Evolutionary conservation across 352 stramenopile species (phyloP).

Genomic region (Phytophthora europaea): DNA sequence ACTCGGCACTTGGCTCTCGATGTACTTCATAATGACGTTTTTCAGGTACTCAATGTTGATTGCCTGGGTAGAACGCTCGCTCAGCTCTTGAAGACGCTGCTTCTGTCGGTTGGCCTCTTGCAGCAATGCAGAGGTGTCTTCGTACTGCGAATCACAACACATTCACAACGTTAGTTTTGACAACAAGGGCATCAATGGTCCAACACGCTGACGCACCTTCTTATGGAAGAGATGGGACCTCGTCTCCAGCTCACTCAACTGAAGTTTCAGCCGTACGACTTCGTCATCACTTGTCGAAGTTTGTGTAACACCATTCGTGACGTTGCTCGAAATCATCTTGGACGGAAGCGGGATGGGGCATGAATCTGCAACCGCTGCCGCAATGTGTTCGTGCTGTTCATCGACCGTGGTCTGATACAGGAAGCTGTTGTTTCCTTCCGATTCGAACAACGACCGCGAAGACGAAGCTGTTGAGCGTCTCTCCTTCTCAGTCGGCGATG

Average conservation of each 20-base stretch:
- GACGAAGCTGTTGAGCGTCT: constrained; percentile 52
- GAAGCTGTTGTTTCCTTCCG: constrained; percentile 47
- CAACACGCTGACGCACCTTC: constrained; percentile 38
- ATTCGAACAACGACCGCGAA: constrained; percentile 41
- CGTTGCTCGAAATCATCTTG: constrained; percentile 18
- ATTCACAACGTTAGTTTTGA: not conserved
- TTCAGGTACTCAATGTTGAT: constrained; percentile 89
- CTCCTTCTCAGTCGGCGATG: constrained; percentile 50
- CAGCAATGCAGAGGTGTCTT: constrained; percentile 59
- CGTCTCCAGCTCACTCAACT: constrained; percentile 55
- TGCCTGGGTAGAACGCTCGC: constrained; percentile 44
- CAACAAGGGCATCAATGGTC: not conserved
- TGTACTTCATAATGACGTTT: constrained; percentile 90
- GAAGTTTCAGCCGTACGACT: constrained; percentile 50
- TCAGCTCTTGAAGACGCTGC: constrained; percentile 62
- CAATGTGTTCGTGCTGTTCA: constrained; percentile 46
- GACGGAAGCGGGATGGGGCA: constrained; percentile 54
- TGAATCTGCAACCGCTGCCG: constrained; percentile 54
- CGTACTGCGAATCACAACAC: constrained; percentile 46
- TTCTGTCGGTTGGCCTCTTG: constrained; percentile 69
- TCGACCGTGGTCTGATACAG: constrained; percentile 42
- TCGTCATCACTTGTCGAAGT: constrained; percentile 49
- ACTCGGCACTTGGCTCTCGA: constrained; percentile 73
- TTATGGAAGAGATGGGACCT: constrained; percentile 59
- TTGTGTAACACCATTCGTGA: constrained; percentile 30